phyloP scores from a whole-genome alignment of 75 land plant species.

The Larix kaempferi region DNA sequence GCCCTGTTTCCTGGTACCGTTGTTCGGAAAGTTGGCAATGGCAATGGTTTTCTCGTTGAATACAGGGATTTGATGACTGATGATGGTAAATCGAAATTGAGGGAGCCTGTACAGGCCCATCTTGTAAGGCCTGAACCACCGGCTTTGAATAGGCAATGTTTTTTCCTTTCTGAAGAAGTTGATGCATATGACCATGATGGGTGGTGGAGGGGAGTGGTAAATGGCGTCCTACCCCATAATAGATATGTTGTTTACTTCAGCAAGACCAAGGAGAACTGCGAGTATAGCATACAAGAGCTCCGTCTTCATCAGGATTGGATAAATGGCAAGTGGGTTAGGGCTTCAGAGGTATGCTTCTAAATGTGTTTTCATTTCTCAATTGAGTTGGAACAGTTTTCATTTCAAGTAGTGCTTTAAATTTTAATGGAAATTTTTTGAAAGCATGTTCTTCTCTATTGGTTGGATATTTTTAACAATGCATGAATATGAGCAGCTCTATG shows the following conservation, averaged over 20 bases:
- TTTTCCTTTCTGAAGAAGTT: constrained; percentile 38
- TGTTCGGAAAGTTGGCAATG: constrained; percentile 10
- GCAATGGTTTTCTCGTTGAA: constrained; percentile 30
- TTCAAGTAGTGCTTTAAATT: too few relatives aligned
- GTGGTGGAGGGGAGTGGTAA: constrained; percentile 58
- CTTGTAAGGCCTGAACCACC: constrained; percentile 60
- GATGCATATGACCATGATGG: constrained; percentile 52
- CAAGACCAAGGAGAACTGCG: constrained; percentile 23
- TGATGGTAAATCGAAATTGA: constrained; percentile 29
- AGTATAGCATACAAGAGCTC: constrained; percentile 26
- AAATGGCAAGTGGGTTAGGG: constrained; percentile 41
- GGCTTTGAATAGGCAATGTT: constrained; percentile 1
- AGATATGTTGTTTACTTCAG: constrained; percentile 45
- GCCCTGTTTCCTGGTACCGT: constrained; percentile 43
- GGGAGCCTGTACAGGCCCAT: constrained; percentile 25
- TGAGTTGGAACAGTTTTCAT: too few relatives aligned
- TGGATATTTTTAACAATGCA: too few relatives aligned
- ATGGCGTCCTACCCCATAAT: constrained; percentile 18
- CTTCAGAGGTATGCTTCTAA: constrained; percentile 28
- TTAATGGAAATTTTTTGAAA: too few relatives aligned
- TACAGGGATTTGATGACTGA: constrained; percentile 36
- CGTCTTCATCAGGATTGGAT: constrained; percentile 57
- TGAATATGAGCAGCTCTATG: not conserved
- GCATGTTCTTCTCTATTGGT: too few relatives aligned
- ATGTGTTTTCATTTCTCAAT: too few relatives aligned